These are phyloP conservation scores for Alternaria solani DNA, from an alignment of 2,329 filamentous ascomycete genomes.

Conservation along the genomic window DNA sequence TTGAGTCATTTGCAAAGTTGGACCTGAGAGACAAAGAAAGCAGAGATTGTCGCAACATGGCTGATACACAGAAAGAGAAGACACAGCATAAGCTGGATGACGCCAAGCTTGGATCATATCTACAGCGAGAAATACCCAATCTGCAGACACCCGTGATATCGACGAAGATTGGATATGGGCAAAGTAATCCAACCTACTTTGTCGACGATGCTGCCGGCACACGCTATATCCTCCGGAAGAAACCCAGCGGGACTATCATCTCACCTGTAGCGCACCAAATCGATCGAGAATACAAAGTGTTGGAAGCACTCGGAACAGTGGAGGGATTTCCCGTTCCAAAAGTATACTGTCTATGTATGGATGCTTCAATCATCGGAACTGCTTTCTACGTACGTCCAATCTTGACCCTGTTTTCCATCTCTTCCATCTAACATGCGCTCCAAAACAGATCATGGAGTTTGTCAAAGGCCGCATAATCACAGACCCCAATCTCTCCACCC, in stretches of 20 bases:
- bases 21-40: neutral
- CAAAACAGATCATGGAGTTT: slow-evolving; percentile 79
- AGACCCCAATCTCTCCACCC: slow-evolving; percentile 78
- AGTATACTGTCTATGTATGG: slow-evolving; percentile 85
- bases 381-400: slow-evolving; percentile 72
- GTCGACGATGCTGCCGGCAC: slow-evolving; percentile 71
- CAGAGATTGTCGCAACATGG: slow-evolving; percentile 13
- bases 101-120: slow-evolving; percentile 38
- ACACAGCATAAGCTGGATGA: slow-evolving; percentile 43
- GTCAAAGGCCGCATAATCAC: slow-evolving; percentile 91
- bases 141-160: slow-evolving; percentile 39
- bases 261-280: slow-evolving; percentile 95
- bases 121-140: slow-evolving; percentile 35
- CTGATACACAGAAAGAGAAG: slow-evolving; percentile 22
- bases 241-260: slow-evolving; percentile 88
- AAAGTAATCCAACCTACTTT: slow-evolving; percentile 96
- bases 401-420: neutral
- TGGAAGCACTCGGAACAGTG: slow-evolving; percentile 74
- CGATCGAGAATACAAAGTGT: slow-evolving; percentile 90
- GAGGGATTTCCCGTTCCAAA: slow-evolving; percentile 89
- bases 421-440: neutral
- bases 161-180: slow-evolving; percentile 88
- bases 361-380: slow-evolving; percentile 79
- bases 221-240: slow-evolving; percentile 91
- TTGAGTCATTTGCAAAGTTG: neutral